phyloP scores from a whole-genome alignment of 306 rosid genomes.

The Alnus glutinosa region DNA sequence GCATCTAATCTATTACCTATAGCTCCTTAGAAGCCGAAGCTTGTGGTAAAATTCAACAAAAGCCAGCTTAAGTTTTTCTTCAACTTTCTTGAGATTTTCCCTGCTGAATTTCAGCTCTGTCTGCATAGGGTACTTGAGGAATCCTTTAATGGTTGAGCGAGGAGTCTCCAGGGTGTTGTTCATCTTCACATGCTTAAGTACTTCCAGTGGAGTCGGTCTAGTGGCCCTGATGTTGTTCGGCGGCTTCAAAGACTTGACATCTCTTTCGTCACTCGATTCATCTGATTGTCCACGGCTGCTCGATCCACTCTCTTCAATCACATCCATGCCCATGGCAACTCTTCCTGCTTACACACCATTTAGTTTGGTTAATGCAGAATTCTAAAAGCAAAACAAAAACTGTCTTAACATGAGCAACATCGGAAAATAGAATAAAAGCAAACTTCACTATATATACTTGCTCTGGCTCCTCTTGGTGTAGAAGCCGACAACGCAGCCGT shows the following conservation, averaged over 20 bases:
- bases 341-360: slow-evolving; percentile 33
- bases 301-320: slow-evolving; percentile 41
- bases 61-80: too few relatives aligned
- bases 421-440: too few relatives aligned
- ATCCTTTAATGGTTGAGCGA: too few relatives aligned
- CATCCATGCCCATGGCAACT: slow-evolving; percentile 42
- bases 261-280: slow-evolving; percentile 20
- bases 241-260: too few relatives aligned
- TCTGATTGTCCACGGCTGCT: slow-evolving; percentile 31
- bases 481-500: slow-evolving; percentile 49
- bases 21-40: slow-evolving; percentile 23
- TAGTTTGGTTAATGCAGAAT: too few relatives aligned
- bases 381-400: too few relatives aligned
- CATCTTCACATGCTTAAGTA: slow-evolving; percentile 49
- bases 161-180: slow-evolving; percentile 28
- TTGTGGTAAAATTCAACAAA: too few relatives aligned
- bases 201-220: slow-evolving; percentile 53
- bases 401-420: too few relatives aligned
- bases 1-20: slow-evolving; percentile 23
- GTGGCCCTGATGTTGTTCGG: neutral
- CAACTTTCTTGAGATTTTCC: too few relatives aligned
- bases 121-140: too few relatives aligned
- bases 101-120: too few relatives aligned
- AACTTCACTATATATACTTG: slow-evolving; percentile 1
- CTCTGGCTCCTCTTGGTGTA: slow-evolving; percentile 39